Percentiles rank a stretch among this genome's conserved stretches.
Evolutionary conservation across 345 rosid genomes (phyloP).

Genomic region (Bruguiera parviflora): DNA sequence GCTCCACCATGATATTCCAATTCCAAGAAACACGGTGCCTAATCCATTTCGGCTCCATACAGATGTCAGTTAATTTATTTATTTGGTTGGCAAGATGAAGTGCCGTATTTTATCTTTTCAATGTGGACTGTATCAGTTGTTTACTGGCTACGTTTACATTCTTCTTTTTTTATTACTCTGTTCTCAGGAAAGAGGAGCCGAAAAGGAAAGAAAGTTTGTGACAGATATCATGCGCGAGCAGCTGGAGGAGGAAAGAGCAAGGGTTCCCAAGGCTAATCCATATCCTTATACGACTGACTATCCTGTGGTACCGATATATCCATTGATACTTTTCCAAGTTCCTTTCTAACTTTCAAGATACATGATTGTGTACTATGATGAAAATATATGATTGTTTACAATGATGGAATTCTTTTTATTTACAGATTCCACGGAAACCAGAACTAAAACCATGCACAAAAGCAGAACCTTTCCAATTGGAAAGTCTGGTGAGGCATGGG

Average conservation of each 20-base stretch:
- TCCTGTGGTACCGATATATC: background rate
- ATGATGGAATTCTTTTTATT: background rate
- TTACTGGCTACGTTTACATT: background rate
- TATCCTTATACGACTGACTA: slow-evolving; percentile 95
- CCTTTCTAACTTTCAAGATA: no score
- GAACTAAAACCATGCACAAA: slow-evolving; percentile 75
- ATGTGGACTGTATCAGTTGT: background rate
- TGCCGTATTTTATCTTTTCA: no score
- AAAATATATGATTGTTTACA: no score
- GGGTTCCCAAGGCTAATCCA: slow-evolving; percentile 78
- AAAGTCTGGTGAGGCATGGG: slow-evolving; percentile 78
- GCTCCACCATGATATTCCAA: slow-evolving; percentile 46
- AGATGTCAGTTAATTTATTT: slow-evolving; percentile 44
- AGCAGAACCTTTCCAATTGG: slow-evolving; percentile 83
- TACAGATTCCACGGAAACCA: slow-evolving; percentile 88
- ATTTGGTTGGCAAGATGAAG: no score
- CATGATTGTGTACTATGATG: no score
- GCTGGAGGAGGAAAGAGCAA: slow-evolving; percentile 70
- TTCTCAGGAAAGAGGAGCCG: slow-evolving; percentile 84
- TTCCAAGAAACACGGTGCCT: slow-evolving; percentile 70
- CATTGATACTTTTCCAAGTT: no score
- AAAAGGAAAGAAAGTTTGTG: slow-evolving; percentile 66
- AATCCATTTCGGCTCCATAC: slow-evolving; percentile 88
- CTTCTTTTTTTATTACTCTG: background rate
- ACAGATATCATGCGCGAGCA: slow-evolving; percentile 54